Evolutionary conservation across 148 eudicot species (phyloP), one percentile per base, ranked within the genome.

Genomic region (Vaccinium macrocarpon): DNA sequence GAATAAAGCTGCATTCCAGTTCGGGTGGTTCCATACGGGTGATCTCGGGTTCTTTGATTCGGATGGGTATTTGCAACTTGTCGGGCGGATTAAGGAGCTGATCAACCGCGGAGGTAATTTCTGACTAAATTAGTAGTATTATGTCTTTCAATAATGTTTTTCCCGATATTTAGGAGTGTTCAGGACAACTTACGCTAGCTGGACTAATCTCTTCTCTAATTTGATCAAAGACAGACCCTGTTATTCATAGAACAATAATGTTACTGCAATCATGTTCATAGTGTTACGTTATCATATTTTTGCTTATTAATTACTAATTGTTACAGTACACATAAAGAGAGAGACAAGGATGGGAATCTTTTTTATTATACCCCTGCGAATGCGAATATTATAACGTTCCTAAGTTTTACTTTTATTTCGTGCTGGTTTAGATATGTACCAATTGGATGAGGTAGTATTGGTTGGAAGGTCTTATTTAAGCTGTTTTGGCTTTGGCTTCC

Each of bases 21-120:
- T 91, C 80, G 98, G 98, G 72, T 96, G 99, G 99, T 96, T 96
- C 38, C 99, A 96, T 75, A 96, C 99, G 7, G 99, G 99, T 15
- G 99, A 96, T 86, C 85, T 93, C 13, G 99, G 99, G 27, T 95
- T 68, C 84, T 84, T 95, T 8, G 98, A 96, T 72, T 89, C 92
- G 23, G 95, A 94, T 59, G 98, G 99, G 19, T 96, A 91, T 87
- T 88, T 96, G 90, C 97, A 93, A 87, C 91, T 96, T 59, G 99
- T 96, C 50, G 99, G 99, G 19, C 90, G 99, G 84, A 96, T 93
- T 74, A 96, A 96, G 92, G 99, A 96, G 91, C 88, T 96, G 82
- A 91, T 96, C 86, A 96, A 96, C 88, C 98, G 99, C 76, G 99
- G 99, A 96, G 99, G 99, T 96, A 94, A 72, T 13, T 55, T 27